Conservation (phyloP, 495 filamentous ascomycete species). For the Aspergillus homomorphus region DNA sequence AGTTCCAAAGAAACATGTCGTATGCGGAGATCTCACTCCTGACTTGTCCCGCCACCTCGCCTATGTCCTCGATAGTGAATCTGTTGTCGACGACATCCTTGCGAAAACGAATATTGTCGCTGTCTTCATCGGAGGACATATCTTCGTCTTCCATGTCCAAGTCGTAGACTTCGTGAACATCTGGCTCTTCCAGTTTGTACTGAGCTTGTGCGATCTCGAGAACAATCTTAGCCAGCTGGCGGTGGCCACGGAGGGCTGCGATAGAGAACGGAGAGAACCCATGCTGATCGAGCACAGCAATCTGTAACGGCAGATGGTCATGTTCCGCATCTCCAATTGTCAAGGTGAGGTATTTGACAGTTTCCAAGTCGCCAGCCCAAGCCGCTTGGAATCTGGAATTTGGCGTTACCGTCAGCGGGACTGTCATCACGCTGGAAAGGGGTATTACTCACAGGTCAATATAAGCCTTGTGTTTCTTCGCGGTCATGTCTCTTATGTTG, state of each 20-base stretch:
- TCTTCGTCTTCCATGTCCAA: neutral
- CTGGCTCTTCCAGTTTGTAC: conserved; percentile 47
- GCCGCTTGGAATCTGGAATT: conserved; percentile 60
- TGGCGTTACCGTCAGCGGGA: conserved; percentile 12
- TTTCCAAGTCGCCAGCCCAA: conserved; percentile 62
- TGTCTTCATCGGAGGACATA: conserved; percentile 28
- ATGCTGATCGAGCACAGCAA: conserved; percentile 52
- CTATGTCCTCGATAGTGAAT: conserved; percentile 71
- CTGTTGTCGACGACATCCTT: conserved; percentile 51
- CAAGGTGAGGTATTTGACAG: conserved; percentile 48
- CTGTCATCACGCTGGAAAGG: neutral
- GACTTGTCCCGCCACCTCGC: conserved; percentile 58
- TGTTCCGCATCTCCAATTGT: conserved; percentile 35
- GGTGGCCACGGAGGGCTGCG: conserved; percentile 60
- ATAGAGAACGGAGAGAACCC: conserved; percentile 58
- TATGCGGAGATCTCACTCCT: conserved; percentile 55
- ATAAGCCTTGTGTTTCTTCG: conserved; percentile 52
- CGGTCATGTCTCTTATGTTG: conserved; percentile 46
- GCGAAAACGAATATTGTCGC: conserved; percentile 43
- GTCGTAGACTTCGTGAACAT: conserved; percentile 24
- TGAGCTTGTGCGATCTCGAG: conserved; percentile 65
- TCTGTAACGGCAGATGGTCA: conserved; percentile 53
- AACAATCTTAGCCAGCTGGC: conserved; percentile 57
- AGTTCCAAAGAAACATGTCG: conserved; percentile 36
- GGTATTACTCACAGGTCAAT: conserved; percentile 42